Evolutionary conservation across 345 rosid genomes (phyloP).

Genomic region (Mercurialis annua): DNA sequence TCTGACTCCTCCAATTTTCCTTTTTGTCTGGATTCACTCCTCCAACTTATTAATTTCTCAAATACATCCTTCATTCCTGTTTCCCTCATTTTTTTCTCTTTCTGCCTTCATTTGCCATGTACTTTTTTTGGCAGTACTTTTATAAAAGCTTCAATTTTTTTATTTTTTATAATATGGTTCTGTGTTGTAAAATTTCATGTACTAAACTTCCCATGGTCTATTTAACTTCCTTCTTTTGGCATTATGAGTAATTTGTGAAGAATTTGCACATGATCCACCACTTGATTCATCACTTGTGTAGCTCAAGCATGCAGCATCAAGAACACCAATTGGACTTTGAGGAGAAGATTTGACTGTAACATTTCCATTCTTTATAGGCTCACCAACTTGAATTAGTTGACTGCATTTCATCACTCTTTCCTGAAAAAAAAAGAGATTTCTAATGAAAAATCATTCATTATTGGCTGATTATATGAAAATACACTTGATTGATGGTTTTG

Average conservation of each 20-base stretch:
- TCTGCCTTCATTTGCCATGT: background rate
- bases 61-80: background rate
- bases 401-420: constrained; percentile 49
- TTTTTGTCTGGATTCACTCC: too few relatives aligned
- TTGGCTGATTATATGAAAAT: too few relatives aligned
- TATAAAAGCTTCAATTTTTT: constrained; percentile 8
- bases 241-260: constrained; percentile 37
- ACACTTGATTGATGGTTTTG: too few relatives aligned
- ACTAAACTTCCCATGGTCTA: constrained; percentile 33
- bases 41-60: constrained; percentile 26
- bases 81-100: constrained; percentile 4
- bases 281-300: constrained; percentile 47
- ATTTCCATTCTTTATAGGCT: constrained; percentile 19
- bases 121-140: constrained; percentile 18
- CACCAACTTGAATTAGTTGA: constrained; percentile 35
- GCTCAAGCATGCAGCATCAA: constrained; percentile 75
- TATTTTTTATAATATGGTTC: constrained; percentile 7
- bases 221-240: constrained; percentile 52
- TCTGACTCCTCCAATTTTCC: too few relatives aligned
- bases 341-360: constrained; percentile 39
- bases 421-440: constrained; percentile 26
- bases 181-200: background rate
- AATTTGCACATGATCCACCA: constrained; percentile 42
- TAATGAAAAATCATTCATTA: background rate
- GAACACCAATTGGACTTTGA: constrained; percentile 63